Evolutionary conservation across 2,329 filamentous ascomycete genomes (phyloP), one percentile per base, ranked within the genome.

Genomic region (Aspergillus cejpii): DNA sequence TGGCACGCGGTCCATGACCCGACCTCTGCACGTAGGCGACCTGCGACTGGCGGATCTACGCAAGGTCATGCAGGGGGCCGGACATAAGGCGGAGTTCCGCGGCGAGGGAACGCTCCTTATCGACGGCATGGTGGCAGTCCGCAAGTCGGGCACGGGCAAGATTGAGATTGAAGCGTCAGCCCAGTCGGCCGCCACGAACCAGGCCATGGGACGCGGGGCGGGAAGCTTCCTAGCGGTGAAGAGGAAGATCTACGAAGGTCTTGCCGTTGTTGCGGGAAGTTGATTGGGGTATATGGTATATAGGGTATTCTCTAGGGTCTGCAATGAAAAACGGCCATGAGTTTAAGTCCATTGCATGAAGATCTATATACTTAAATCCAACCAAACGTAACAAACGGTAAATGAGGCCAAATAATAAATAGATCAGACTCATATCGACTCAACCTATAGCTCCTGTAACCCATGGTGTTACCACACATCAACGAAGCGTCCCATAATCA

Each of bases 1-100:
- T 0, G 83, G 85, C 0, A 84, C 85, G 6, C 78, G 87, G 49
- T 83, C 86, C 3, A 81, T 85, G 26, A 84, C 88, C 0, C 88
- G 91, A 52, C 89, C 92, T 8, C 81, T 98, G 37, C 92, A 97
- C 64, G 92, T 98, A 3, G 92, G 92, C 50, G 92, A 98, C 64
- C 72, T 97, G 33, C 80, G 91, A 17, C 78, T 98, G 14, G 88
- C 91, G 0, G 90, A 97, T 64, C 73, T 98, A 47, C 78, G 92
- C 41, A 83, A 87, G 48, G 78, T 90, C 15, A 87, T 98, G 81
- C 84, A 88, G 58, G 75, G 78, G 11, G 78, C 83, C 2, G 89
- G 90, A 0, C 89, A 96, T 69, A 83, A 80, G 11, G 91, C 91
- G 1, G 92, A 96, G 65, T 96, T 97, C 66, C 78, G 88, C 39